Evolutionary conservation across 2,329 filamentous ascomycete species (phyloP), one percentile per base, ranked within the genome.

Genomic region (Pseudocercospora crystallina): DNA sequence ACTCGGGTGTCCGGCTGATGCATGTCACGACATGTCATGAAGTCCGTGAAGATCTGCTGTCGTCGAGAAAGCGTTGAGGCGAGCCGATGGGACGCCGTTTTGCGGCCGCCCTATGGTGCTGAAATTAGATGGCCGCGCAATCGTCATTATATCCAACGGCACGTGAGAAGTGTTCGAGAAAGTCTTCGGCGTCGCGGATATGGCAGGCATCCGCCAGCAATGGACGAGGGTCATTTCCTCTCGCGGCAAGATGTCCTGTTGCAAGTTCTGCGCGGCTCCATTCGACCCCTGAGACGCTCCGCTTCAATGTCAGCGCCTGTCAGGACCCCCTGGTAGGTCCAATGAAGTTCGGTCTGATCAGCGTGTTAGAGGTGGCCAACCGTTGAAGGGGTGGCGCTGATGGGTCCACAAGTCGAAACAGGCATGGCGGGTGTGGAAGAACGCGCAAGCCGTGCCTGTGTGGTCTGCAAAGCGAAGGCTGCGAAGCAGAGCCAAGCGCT

Each of bases 391-490:
- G 49, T 56, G 52, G 52, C 52, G 52, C 15, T 32, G 37, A 11
- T 37, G 49, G 47, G 13, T 39, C 45, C 45, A 43, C 36, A 14
- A 8, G 34, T 41, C 54, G 38, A 55, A 53, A 53, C 20, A 46
- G 53, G 53, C 44, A 49, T 53, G 42, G 54, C 38, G 47, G 20
- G 36, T 12, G 34, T 41, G 41, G 38, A 47, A 54, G 54, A 53
- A 59, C 51, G 54, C 54, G 51, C 47, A 59, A 58, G 53, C 46
- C 35, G 34, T 26, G 4, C 20, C 7, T 26, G 20, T 26, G 20
- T 26, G 20, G 20, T 26, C 20, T 26, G 20, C 20, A 26, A 26
- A 26, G 20, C 20, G 20, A n/a, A n/a, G n/a, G n/a, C n/a, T n/a
- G n/a, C n/a, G n/a, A 26, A 26, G 20, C 20, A 26, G 20, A 26